Conservation (phyloP, 176 grass and related monocot species). For the Rhipidocladum racemiflorum region DNA sequence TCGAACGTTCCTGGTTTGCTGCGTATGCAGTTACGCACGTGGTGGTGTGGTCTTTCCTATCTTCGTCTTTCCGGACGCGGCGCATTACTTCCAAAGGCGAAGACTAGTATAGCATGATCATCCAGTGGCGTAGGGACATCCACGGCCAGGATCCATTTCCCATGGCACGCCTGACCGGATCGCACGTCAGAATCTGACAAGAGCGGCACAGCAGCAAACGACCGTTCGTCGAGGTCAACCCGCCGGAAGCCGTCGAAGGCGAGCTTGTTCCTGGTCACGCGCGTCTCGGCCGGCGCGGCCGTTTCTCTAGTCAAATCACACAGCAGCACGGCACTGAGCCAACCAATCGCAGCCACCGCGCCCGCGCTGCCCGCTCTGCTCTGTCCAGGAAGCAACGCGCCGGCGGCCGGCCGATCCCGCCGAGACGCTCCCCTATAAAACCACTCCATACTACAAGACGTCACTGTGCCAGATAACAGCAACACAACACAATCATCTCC, state of each 20-base stretch:
- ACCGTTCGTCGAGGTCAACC: background rate
- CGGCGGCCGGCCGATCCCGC: background rate
- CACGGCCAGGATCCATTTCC: background rate
- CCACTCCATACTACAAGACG: background rate
- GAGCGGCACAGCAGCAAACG: background rate
- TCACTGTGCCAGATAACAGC: background rate
- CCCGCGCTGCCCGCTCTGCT: background rate
- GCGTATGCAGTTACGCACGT: background rate
- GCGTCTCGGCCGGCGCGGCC: background rate
- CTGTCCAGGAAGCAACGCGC: conserved; percentile 25
- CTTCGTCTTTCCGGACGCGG: background rate
- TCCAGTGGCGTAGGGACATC: background rate
- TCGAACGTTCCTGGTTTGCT: background rate
- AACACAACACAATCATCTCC: background rate
- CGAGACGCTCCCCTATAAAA: conserved; percentile 17
- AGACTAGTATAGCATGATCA: background rate
- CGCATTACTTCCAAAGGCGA: conserved; percentile 23
- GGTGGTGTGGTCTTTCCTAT: background rate
- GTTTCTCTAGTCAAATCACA: background rate
- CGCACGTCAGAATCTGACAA: background rate
- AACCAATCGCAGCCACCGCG: background rate
- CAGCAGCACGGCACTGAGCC: background rate
- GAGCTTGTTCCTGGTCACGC: background rate
- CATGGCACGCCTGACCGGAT: background rate
- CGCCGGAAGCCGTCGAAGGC: background rate